Evolutionary conservation across 78 protist species (phyloP), one percentile per base, ranked within the genome.

Genomic region (Parvularia atlantis): DNA sequence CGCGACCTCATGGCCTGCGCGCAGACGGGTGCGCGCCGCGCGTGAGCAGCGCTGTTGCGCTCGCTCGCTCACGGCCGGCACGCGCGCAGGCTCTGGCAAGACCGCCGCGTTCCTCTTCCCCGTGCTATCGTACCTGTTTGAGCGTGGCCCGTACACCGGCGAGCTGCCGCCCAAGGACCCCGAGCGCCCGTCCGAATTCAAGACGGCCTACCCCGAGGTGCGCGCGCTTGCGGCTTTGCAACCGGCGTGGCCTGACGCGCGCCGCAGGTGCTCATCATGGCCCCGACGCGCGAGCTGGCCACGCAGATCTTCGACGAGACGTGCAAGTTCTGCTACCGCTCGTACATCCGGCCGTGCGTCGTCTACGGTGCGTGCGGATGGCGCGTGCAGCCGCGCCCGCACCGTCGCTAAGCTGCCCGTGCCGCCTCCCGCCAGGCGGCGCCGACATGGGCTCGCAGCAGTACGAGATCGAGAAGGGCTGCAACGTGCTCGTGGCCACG

Each of bases 1-100:
- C 78, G 96, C 35, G 99, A 97, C 59, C 37, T 97, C 31, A 97
- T 97, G 99, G 98, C 97, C 2, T 97, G 99, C 69, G 99, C 99
- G 9, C 99, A 96, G 84, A 96, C 99, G 14, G 93, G 96, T 36
- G n/a, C n/a, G n/a, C n/a, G n/a, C n/a, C n/a, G n/a, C n/a, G n/a
- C n/a, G n/a, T n/a, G n/a, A n/a, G n/a, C n/a, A n/a, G n/a, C n/a
- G n/a, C n/a, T n/a, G n/a, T n/a, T n/a, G n/a, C n/a, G n/a, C n/a
- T n/a, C n/a, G n/a, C n/a, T n/a, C n/a, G n/a, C n/a, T n/a, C n/a
- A n/a, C n/a, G n/a, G n/a, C n/a, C n/a, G n/a, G n/a, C n/a, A n/a
- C n/a, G n/a, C n/a, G n/a, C n/a, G n/a, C n/a, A n/a, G n/a, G n/a
- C n/a, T 87, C 94, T 2, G 96, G 96, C 39, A 89, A 91, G 81